These are phyloP conservation scores for Annulohypoxylon stygium DNA, from an alignment of 495 filamentous ascomycete species.

Conservation along the genomic window DNA sequence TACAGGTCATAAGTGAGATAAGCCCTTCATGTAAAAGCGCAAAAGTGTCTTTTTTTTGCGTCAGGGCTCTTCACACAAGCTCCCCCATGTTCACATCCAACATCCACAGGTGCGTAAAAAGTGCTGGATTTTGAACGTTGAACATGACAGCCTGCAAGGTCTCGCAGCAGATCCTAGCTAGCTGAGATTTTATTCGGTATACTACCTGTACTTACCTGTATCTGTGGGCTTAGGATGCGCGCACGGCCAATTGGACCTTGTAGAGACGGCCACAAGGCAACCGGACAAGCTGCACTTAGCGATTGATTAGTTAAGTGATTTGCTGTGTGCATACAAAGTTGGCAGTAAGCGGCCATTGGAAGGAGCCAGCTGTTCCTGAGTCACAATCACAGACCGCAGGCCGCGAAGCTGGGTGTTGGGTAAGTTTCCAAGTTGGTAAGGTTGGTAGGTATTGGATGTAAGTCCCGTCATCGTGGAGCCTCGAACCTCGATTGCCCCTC, in stretches of 20 bases:
- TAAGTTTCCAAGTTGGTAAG: no score
- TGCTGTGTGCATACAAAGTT: constrained; percentile 45
- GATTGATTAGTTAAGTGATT: constrained; percentile 49
- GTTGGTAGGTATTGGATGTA: no score
- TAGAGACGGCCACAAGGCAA: constrained; percentile 41
- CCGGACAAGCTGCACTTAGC: constrained; percentile 43
- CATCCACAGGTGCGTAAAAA: background rate
- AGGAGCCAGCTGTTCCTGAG: constrained; percentile 42
- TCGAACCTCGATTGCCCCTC: constrained; percentile 15
- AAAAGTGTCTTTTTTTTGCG: background rate
- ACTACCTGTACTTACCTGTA: constrained; percentile 30
- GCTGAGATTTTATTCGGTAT: constrained; percentile 37
- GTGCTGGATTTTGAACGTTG: constrained; percentile 24
- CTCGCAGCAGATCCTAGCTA: constrained; percentile 39
- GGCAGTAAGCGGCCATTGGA: constrained; percentile 44
- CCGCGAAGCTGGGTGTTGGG: background rate
- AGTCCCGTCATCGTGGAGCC: constrained; percentile 23
- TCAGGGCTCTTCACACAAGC: constrained; percentile 19
- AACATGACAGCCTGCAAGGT: constrained; percentile 37
- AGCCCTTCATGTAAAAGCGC: constrained; percentile 12
- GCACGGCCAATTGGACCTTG: constrained; percentile 35
- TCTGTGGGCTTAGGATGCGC: constrained; percentile 39
- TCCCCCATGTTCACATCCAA: constrained; percentile 2
- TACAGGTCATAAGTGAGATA: constrained; percentile 44
- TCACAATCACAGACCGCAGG: constrained; percentile 33